phyloP scores from a whole-genome alignment of 257 asterid species.

The Nicotiana attenuata region DNA sequence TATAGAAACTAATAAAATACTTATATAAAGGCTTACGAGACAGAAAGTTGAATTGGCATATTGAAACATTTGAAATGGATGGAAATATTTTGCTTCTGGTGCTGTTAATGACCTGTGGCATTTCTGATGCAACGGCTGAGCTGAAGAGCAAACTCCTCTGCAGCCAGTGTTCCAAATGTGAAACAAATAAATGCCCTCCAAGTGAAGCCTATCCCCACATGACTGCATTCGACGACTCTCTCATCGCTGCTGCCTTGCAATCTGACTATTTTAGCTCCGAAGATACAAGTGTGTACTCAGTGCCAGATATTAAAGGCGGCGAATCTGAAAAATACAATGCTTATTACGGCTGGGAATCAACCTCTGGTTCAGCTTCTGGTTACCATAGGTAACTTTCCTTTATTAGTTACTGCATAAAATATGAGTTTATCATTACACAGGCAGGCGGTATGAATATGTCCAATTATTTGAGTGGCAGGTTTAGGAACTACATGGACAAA shows the following conservation, averaged over 20 bases:
- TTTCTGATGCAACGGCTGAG: slow-evolving; percentile 13
- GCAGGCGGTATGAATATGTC: background rate
- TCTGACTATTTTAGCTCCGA: slow-evolving; percentile 44
- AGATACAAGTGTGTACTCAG: slow-evolving; percentile 56
- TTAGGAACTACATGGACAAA: slow-evolving; percentile 70
- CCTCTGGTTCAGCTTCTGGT: slow-evolving; percentile 65
- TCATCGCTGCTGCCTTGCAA: slow-evolving; percentile 50
- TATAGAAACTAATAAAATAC: background rate
- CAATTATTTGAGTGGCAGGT: slow-evolving; percentile 26
- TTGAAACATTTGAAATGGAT: slow-evolving; percentile 18
- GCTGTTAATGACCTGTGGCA: slow-evolving; percentile 14
- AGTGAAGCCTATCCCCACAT: slow-evolving; percentile 57
- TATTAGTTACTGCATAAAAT: too few relatives aligned
- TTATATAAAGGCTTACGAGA: background rate
- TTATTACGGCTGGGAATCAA: slow-evolving; percentile 70
- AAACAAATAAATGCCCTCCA: slow-evolving; percentile 46
- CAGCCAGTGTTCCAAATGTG: slow-evolving; percentile 48
- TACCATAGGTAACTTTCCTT: slow-evolving; percentile 47
- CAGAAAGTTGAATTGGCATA: background rate
- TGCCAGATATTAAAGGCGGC: slow-evolving; percentile 37
- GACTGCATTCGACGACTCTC: slow-evolving; percentile 57
- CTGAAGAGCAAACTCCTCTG: slow-evolving; percentile 42
- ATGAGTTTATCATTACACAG: too few relatives aligned
- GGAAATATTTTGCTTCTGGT: slow-evolving; percentile 13
- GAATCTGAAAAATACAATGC: slow-evolving; percentile 25